These are phyloP conservation scores for Colletotrichum musicola DNA, from an alignment of 2,329 filamentous ascomycete species.

Conservation along the genomic window DNA sequence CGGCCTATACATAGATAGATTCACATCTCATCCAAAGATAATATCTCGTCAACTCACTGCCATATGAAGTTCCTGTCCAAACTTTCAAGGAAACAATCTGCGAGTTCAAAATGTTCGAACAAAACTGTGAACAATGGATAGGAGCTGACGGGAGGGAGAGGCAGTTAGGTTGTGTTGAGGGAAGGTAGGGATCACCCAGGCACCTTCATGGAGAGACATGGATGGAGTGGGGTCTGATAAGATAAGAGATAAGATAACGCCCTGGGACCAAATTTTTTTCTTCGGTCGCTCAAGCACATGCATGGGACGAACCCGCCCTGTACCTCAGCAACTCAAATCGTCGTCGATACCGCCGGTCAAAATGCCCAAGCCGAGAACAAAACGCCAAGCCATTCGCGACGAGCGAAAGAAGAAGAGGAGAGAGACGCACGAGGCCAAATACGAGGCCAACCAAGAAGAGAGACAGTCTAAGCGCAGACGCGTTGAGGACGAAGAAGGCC, in stretches of 20 bases:
- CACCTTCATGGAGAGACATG: background rate
- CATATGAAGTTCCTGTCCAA: too few species aligned
- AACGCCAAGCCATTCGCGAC: slow-evolving; percentile 54
- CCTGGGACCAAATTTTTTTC: slow-evolving; percentile 24
- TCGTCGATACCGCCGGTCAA: slow-evolving; percentile 33
- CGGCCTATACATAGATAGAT: too few species aligned
- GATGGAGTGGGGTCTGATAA: slow-evolving; percentile 31
- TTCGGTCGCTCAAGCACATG: background rate
- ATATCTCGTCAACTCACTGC: too few species aligned
- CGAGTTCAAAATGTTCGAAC: too few species aligned
- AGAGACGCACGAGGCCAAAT: slow-evolving; percentile 42
- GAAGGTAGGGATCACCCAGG: background rate
- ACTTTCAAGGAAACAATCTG: too few species aligned
- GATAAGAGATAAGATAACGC: slow-evolving; percentile 42
- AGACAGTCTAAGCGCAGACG: slow-evolving; percentile 41
- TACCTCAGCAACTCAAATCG: slow-evolving; percentile 19
- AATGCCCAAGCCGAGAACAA: slow-evolving; percentile 61
- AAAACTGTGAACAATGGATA: too few species aligned
- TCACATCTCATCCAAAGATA: too few species aligned
- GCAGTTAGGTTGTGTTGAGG: background rate
- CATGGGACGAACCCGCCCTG: slow-evolving; percentile 1
- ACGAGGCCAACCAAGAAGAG: slow-evolving; percentile 40
- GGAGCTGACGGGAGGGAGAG: background rate
- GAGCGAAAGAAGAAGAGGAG: slow-evolving; percentile 56
- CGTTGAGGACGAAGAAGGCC: slow-evolving; percentile 42